phyloP scores from a whole-genome alignment of 768 basidiomycete genomes.

The Melanogaster broomeanus region DNA sequence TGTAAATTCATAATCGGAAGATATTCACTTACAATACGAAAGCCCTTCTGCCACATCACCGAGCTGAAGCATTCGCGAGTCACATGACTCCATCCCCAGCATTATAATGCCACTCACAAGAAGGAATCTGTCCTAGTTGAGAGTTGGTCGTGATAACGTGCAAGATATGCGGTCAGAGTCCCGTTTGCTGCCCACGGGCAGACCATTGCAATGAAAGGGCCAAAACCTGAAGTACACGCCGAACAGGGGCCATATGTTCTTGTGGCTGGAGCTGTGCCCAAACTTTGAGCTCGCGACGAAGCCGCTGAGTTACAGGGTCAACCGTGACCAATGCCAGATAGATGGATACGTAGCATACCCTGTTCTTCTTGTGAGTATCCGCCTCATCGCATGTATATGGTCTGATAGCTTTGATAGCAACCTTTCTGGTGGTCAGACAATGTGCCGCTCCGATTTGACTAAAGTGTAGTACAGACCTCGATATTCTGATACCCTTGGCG shows the following conservation, averaged over 20 bases:
- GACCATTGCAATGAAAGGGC: conserved; percentile 19
- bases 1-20: neutral
- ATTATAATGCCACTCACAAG: conserved; percentile 11
- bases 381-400: neutral
- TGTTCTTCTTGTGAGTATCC: neutral
- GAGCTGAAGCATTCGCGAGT: neutral
- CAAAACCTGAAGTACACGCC: conserved; percentile 16
- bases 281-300: conserved; percentile 20
- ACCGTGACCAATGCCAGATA: neutral
- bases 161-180: conserved; percentile 12
- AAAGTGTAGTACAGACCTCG: neutral
- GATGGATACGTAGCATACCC: neutral
- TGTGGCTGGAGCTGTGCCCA: conserved; percentile 20
- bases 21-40: neutral
- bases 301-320: conserved; percentile 1
- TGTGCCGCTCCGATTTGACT: neutral
- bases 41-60: neutral
- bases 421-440: neutral
- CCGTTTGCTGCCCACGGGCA: conserved; percentile 19
- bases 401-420: conserved; percentile 1
- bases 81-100: neutral
- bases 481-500: neutral
- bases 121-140: conserved; percentile 5
- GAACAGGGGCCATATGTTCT: conserved; percentile 17
- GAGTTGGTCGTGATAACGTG: conserved; percentile 1